Percentiles rank a stretch among this genome's conserved stretches.
Evolutionary conservation across 176 grass and related monocot species (phyloP).

Genomic region (Otatea glauca): DNA sequence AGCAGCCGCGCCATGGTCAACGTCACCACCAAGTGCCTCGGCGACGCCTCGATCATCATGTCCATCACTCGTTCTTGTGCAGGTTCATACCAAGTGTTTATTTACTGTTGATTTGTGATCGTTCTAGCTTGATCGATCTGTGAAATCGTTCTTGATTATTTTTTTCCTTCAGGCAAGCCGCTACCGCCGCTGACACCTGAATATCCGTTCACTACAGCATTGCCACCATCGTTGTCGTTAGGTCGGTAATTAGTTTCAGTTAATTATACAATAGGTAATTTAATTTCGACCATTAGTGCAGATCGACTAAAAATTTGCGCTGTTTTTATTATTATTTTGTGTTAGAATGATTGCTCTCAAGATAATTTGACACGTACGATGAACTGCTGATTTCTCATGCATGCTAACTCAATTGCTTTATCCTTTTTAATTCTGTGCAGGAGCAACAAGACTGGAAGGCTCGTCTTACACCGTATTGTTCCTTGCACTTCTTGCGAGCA

Average conservation of each 20-base stretch:
- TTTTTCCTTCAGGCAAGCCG: slow-evolving; percentile 31
- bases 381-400: not conserved
- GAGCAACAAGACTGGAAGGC: not conserved
- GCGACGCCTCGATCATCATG: slow-evolving; percentile 12
- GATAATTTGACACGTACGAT: not conserved
- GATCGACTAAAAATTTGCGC: no score
- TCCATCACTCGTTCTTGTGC: slow-evolving; percentile 25
- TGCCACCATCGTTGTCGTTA: slow-evolving; percentile 9
- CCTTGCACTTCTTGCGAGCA: not conserved
- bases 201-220: slow-evolving; percentile 29
- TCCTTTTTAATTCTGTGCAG: not conserved
- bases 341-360: not conserved
- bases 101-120: no score
- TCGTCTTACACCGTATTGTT: not conserved
- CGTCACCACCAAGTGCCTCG: slow-evolving; percentile 42
- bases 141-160: not conserved
- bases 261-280: not conserved
- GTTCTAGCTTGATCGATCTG: not conserved
- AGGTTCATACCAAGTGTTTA: slow-evolving; percentile 8
- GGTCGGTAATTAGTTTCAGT: not conserved
- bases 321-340: not conserved
- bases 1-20: slow-evolving; percentile 43
- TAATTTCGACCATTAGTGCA: not conserved
- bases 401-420: not conserved
- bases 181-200: slow-evolving; percentile 52